Conservation (phyloP, 106 monocot species). For the Alisma plantagoaquatica region DNA sequence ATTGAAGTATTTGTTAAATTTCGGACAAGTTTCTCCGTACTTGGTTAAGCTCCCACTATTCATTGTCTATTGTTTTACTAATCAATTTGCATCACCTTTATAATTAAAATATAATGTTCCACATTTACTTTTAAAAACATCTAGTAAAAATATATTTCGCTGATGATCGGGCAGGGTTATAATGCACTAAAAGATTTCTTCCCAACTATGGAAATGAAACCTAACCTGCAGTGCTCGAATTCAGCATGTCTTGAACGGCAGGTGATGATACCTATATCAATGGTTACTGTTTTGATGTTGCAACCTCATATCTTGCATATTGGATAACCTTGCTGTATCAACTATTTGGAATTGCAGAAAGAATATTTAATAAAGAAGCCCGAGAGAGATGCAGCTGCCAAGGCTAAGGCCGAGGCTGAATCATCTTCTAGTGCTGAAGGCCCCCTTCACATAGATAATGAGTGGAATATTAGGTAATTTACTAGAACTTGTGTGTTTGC, state of each 20-base stretch:
- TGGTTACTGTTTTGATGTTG: neutral
- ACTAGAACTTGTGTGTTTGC: neutral
- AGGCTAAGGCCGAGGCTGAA: constrained; percentile 72
- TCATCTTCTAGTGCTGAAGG: constrained; percentile 24
- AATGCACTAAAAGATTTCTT: constrained; percentile 96
- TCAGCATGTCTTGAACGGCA: constrained; percentile 78
- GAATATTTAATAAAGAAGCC: constrained; percentile 76
- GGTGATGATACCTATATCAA: constrained; percentile 22
- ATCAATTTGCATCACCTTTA: neutral
- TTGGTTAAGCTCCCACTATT: constrained; percentile 37
- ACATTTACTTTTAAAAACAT: neutral
- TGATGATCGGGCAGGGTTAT: constrained; percentile 66
- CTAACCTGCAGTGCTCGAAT: constrained; percentile 92
- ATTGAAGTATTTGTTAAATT: constrained; percentile 82
- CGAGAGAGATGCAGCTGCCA: constrained; percentile 74
- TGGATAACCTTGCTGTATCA: neutral
- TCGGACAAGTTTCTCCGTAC: constrained; percentile 94
- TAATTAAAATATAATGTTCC: neutral
- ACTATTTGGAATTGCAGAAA: constrained; percentile 33
- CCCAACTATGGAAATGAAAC: constrained; percentile 92
- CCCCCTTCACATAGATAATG: constrained; percentile 83
- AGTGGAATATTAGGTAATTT: constrained; percentile 89
- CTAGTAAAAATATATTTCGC: neutral
- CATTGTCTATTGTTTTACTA: neutral
- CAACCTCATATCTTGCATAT: neutral